Percentiles rank a stretch among this genome's conserved stretches.
Conservation (phyloP, 148 eudicot species). For the Mesembryanthemum crystallinum region DNA sequence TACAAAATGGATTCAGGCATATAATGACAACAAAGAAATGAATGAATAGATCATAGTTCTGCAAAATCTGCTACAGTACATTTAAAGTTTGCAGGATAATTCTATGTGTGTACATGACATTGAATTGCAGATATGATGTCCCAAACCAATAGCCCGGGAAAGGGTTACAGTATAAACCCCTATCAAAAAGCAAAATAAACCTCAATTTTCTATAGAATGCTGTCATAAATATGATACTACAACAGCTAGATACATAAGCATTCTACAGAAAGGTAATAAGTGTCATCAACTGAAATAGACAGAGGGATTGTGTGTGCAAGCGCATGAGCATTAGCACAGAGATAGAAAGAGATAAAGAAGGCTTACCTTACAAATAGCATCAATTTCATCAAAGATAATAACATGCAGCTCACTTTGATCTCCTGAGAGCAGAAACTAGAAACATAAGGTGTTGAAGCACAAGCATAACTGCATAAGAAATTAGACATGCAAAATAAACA, state of each 20-base stretch:
- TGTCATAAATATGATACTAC: not conserved
- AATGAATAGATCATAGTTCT: not conserved
- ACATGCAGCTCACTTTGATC: constrained; percentile 98
- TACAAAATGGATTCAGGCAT: not conserved
- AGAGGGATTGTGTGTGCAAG: not conserved
- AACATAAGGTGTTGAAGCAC: constrained; percentile 1
- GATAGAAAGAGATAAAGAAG: not conserved
- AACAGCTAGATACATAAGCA: not conserved
- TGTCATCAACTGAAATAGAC: not conserved
- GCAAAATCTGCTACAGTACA: not conserved
- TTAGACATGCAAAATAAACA: not conserved
- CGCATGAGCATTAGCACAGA: not conserved
- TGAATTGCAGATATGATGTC: not conserved
- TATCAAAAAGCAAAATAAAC: not conserved
- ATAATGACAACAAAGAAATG: not conserved
- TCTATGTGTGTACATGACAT: not conserved
- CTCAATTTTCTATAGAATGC: not conserved
- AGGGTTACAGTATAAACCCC: not conserved
- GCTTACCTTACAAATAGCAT: constrained; percentile 95
- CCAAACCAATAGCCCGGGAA: not conserved
- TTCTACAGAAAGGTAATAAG: not conserved
- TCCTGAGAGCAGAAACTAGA: constrained; percentile 47
- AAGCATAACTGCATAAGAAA: constrained; percentile 5
- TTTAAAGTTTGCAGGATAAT: not conserved
- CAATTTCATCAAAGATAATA: constrained; percentile 98